Percentiles rank a stretch among this genome's conserved stretches.
These are phyloP conservation scores for Gliomastix tumulicola DNA, from an alignment of 2,329 filamentous ascomycete genomes.

Conservation along the genomic window DNA sequence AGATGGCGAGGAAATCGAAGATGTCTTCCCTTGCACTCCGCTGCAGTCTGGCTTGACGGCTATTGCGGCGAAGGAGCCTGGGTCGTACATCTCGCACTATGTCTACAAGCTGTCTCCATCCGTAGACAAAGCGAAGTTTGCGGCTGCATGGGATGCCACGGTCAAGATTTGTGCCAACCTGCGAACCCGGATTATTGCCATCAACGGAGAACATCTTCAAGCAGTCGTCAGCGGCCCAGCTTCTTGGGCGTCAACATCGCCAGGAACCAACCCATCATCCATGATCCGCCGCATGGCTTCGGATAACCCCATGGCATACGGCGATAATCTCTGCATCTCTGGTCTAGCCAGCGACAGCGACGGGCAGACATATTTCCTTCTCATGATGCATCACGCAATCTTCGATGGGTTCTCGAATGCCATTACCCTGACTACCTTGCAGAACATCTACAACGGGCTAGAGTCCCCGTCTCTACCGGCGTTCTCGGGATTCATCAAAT, in stretches of 20 bases:
- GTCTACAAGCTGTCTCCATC: conserved; percentile 6
- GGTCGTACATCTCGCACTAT: conserved; percentile 10
- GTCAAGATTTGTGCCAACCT: conserved; percentile 8
- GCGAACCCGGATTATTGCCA: conserved; percentile 10
- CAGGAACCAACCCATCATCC: too few relatives aligned
- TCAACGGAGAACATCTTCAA: conserved; percentile 3
- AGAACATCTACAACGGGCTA: conserved; percentile 1
- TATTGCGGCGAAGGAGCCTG: conserved; percentile 14
- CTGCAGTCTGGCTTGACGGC: conserved; percentile 28
- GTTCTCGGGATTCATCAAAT: conserved; percentile 33
- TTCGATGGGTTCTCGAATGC: conserved; percentile 2
- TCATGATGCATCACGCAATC: conserved; percentile 4
- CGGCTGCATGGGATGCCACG: conserved; percentile 9
- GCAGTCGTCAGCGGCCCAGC: conserved; percentile 5
- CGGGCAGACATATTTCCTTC: not conserved
- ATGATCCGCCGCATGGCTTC: not conserved
- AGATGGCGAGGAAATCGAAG: conserved; percentile 10
- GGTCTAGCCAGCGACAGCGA: conserved; percentile 3
- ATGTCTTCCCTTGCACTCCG: conserved; percentile 27
- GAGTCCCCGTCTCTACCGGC: too few relatives aligned
- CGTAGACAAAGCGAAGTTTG: conserved; percentile 8
- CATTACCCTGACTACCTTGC: conserved; percentile 2
- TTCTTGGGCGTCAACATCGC: too few relatives aligned
- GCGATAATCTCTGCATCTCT: conserved; percentile 6
- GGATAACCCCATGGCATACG: conserved; percentile 6